phyloP scores from a whole-genome alignment of 108 stramenopile species.

The Hondaea fermentalgiana region DNA sequence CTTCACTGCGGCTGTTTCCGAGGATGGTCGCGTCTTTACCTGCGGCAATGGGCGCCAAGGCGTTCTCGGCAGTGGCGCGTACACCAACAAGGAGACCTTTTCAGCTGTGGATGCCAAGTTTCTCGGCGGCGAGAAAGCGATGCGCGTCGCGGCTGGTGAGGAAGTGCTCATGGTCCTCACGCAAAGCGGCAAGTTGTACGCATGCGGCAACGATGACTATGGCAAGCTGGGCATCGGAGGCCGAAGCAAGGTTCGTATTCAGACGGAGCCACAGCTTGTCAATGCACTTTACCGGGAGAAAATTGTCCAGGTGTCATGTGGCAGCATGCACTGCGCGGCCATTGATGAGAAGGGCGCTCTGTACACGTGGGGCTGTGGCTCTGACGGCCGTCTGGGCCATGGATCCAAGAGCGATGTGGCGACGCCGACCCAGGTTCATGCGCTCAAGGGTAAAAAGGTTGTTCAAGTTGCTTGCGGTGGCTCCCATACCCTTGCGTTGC shows the following conservation, averaged over 20 bases:
- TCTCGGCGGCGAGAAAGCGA: neutral
- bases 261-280: neutral
- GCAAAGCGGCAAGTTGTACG: neutral
- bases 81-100: neutral
- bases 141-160: neutral
- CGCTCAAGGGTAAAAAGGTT: slow-evolving; percentile 9
- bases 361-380: slow-evolving; percentile 28
- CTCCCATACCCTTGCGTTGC: slow-evolving; percentile 10
- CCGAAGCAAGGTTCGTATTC: neutral
- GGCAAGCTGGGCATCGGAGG: neutral
- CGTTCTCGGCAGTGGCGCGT: neutral
- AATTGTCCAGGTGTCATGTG: neutral
- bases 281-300: neutral
- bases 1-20: neutral
- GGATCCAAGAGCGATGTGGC: neutral
- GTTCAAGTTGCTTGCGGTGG: neutral
- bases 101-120: neutral
- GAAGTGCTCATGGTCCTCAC: neutral
- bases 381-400: slow-evolving; percentile 23
- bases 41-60: neutral
- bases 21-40: neutral
- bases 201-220: slow-evolving; percentile 1
- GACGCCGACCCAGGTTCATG: neutral
- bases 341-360: neutral
- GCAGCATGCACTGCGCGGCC: neutral